Percentiles rank a stretch among this genome's conserved stretches.
phyloP scores from a whole-genome alignment of 495 filamentous ascomycete species.

The Penicillium soppii region DNA sequence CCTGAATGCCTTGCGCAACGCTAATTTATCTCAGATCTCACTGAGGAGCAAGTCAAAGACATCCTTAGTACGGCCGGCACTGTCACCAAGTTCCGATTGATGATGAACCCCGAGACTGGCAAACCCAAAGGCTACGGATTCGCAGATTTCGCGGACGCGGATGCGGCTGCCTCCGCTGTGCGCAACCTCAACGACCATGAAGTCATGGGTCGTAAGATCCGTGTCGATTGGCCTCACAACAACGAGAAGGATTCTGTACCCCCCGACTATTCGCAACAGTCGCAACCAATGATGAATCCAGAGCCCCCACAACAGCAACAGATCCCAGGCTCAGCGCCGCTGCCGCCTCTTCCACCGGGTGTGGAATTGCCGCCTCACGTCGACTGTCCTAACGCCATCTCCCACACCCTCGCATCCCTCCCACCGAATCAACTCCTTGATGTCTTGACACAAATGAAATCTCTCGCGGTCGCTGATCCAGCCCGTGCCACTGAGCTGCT shows the following conservation, averaged over 20 bases:
- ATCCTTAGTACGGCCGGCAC: conserved; percentile 85
- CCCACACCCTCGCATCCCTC: conserved; percentile 79
- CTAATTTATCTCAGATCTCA: conserved; percentile 61
- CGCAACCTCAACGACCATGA: conserved; percentile 96
- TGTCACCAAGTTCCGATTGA: conserved; percentile 88
- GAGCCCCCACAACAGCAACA: conserved; percentile 25
- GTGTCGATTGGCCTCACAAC: conserved; percentile 94
- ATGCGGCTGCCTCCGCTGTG: conserved; percentile 90
- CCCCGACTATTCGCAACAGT: conserved; percentile 46
- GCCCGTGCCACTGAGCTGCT: conserved; percentile 84
- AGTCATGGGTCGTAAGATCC: conserved; percentile 89
- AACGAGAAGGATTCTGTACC: conserved; percentile 72
- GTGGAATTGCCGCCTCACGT: conserved; percentile 78
- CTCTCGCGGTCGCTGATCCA: conserved; percentile 76
- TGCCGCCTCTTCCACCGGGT: conserved; percentile 83
- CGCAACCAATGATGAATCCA: conserved; percentile 21
- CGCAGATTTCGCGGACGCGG: conserved; percentile 85
- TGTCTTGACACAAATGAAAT: conserved; percentile 92
- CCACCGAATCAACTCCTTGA: conserved; percentile 89
- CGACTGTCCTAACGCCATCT: conserved; percentile 86
- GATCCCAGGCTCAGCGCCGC: conserved; percentile 33
- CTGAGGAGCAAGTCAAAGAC: conserved; percentile 90
- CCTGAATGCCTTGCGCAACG: conserved; percentile 3
- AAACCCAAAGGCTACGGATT: conserved; percentile 96
- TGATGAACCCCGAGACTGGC: conserved; percentile 94